Evolutionary conservation across 164 flowering plant species (phyloP).

Genomic region (Dillenia suffruticosa): DNA sequence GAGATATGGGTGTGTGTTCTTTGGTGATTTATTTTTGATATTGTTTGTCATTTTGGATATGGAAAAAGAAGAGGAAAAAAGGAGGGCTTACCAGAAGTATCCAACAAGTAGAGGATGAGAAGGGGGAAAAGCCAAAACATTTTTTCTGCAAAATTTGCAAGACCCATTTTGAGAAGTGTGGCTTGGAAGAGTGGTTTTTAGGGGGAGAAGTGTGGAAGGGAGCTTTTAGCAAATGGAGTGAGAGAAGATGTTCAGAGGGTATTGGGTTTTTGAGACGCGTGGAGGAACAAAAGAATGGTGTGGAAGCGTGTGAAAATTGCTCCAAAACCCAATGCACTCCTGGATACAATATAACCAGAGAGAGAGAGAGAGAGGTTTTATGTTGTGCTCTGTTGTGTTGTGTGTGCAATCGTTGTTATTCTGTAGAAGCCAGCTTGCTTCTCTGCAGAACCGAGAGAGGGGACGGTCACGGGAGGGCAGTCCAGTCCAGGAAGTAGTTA

Average conservation of each 20-base stretch:
- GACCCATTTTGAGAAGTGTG: too few relatives aligned
- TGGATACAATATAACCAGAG: neutral
- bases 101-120: conserved; percentile 12
- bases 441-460: too few relatives aligned
- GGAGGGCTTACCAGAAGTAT: conserved; percentile 22
- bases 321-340: neutral
- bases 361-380: neutral
- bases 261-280: conserved; percentile 1
- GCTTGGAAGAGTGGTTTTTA: neutral
- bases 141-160: conserved; percentile 1
- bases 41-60: too few relatives aligned
- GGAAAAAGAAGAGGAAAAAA: too few relatives aligned
- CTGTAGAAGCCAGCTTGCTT: too few relatives aligned
- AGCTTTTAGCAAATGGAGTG: neutral
- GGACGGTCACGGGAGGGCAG: too few relatives aligned
- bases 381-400: too few relatives aligned
- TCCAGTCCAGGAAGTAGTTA: too few relatives aligned
- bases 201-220: neutral
- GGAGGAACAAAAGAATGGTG: neutral
- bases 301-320: neutral
- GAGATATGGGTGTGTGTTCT: neutral
- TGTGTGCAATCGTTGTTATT: too few relatives aligned
- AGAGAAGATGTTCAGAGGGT: neutral
- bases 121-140: conserved; percentile 11
- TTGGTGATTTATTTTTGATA: neutral